Conservation (phyloP, 2,329 filamentous ascomycete genomes). For the Colletotrichum noveboracense region DNA sequence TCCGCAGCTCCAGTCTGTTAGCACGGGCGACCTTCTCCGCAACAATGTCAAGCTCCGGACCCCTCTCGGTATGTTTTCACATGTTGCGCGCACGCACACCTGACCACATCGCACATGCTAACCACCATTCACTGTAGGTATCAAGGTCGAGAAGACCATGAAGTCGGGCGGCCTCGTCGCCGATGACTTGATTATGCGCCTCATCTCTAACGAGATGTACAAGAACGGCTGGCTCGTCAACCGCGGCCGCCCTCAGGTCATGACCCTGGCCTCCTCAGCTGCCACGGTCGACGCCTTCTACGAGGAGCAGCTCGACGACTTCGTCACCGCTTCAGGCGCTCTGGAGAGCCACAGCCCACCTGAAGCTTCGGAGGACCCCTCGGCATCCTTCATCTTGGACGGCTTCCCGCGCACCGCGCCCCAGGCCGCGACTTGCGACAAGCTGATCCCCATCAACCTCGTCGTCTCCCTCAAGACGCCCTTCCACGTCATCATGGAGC, state of each 20-base stretch:
- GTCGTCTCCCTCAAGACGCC: constrained; percentile 89
- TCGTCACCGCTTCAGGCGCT: constrained; percentile 45
- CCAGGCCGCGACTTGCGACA: constrained; percentile 80
- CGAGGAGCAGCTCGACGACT: constrained; percentile 37
- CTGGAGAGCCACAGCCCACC: constrained; percentile 42
- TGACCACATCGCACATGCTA: background rate
- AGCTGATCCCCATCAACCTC: constrained; percentile 90
- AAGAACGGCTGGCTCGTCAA: constrained; percentile 80
- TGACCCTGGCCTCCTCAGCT: constrained; percentile 54
- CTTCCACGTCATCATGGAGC: constrained; percentile 82
- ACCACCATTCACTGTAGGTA: constrained; percentile 58
- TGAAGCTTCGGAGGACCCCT: constrained; percentile 68
- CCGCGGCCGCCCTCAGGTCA: constrained; percentile 48
- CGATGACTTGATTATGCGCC: constrained; percentile 87
- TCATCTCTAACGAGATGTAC: constrained; percentile 89
- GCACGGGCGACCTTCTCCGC: constrained; percentile 89
- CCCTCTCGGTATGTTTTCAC: constrained; percentile 70
- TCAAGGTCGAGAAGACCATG: constrained; percentile 90
- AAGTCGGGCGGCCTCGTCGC: constrained; percentile 88
- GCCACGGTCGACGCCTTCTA: constrained; percentile 39
- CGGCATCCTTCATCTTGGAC: constrained; percentile 92
- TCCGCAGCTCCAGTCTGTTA: constrained; percentile 88
- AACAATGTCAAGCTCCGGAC: constrained; percentile 92
- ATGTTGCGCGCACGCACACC: background rate
- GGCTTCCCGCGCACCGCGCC: constrained; percentile 89